Evolutionary conservation across 176 grass and related monocot genomes (phyloP).

Genomic region (Aegilops speltoides): DNA sequence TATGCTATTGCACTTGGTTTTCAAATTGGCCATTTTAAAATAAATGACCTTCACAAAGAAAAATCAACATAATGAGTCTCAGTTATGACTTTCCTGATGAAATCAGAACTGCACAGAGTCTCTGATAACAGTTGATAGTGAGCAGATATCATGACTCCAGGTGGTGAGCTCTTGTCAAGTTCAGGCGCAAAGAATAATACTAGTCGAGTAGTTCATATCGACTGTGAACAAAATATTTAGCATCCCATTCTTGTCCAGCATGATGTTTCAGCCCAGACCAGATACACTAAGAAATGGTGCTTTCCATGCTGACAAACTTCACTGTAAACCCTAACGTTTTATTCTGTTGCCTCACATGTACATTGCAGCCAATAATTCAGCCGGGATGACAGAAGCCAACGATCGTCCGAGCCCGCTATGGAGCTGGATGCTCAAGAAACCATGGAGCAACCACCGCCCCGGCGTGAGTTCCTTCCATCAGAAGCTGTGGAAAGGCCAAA

Average conservation of each 20-base stretch:
- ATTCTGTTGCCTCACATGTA: neutral
- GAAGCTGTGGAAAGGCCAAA: slow-evolving; percentile 14
- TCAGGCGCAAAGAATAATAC: neutral
- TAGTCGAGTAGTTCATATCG: neutral
- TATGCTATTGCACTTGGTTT: slow-evolving; percentile 4
- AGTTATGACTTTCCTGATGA: neutral
- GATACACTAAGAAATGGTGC: neutral
- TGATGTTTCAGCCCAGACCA: neutral
- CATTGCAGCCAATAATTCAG: neutral
- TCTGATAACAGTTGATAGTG: neutral
- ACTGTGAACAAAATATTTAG: neutral
- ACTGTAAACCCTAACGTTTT: neutral
- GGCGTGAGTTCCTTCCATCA: neutral
- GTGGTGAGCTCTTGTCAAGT: neutral
- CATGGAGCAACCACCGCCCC: neutral
- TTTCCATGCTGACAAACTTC: neutral
- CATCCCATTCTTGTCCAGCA: slow-evolving; percentile 8
- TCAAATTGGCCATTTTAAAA: neutral
- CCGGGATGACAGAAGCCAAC: slow-evolving; percentile 32
- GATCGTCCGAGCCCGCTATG: neutral
- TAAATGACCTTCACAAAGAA: neutral
- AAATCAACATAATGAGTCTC: neutral
- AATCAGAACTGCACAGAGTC: neutral
- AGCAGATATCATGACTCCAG: neutral
- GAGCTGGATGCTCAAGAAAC: slow-evolving; percentile 16